Evolutionary conservation across 2,329 filamentous ascomycete species (phyloP), one percentile per base, ranked within the genome.

Genomic region (Pezicula radicicola): DNA sequence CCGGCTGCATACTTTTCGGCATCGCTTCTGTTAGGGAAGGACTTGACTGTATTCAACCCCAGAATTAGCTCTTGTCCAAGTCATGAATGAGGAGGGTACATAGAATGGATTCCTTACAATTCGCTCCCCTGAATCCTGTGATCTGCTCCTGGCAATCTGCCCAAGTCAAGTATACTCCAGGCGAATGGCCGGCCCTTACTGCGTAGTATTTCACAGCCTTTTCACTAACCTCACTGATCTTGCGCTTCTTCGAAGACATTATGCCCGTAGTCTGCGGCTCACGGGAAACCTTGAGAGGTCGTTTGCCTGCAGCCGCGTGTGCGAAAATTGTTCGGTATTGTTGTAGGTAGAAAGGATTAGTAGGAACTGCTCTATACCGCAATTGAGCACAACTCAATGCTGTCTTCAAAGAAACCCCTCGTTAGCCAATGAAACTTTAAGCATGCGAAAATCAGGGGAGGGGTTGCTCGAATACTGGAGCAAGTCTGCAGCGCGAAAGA

Each of bases 1-100:
- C 89, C 88, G 1, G 79, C 82, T 25, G 90, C 76, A 66, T 89
- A 97, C 2, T 82, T 83, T 62, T 88, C 80, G n/a, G 93, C 93
- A 54, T 96, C 91, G 56, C 85, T 79, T 53, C 79, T 74, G 0
- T 80, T 83, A 9, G 77, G 72, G 66, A 96, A 97, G 1, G 88
- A 90, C 72, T 94, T 93, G 75, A 88, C 90, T 94, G 55, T 39
- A 18, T 28, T 16, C n/a, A 15, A 6, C 35, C 19, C 49, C n/a
- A 19, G 37, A 46, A 48, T 37, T 33, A 50, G 30, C 30, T 33
- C 6, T 33, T 33, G 7, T 13, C 12, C 12, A 33, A 12, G 30
- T 33, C 30, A 33, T 10, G 25, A 27, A 48, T 35, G 25, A 18
- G 42, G 25, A 46, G 37, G 28, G 7, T 41, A 6, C 19, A 18